Evolutionary conservation across 495 filamentous ascomycete species (phyloP).

Genomic region (Aspergillus carlsbadensis): DNA sequence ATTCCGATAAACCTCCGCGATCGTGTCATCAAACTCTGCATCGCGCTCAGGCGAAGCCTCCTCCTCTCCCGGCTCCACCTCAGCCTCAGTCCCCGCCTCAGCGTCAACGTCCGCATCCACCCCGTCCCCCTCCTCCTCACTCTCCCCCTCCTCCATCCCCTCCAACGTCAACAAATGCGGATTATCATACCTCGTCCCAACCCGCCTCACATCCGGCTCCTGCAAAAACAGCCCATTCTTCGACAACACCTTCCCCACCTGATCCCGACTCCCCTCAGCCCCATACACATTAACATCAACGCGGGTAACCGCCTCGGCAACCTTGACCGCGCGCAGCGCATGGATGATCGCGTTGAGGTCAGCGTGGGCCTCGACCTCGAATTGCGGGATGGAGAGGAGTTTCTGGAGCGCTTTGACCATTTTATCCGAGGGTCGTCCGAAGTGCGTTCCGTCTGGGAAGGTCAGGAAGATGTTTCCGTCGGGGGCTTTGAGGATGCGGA

Average conservation of each 20-base stretch:
- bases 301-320: background rate
- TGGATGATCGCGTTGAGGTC: background rate
- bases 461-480: background rate
- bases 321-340: background rate
- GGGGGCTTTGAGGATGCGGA: background rate
- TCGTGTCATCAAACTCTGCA: slow-evolving; percentile 3
- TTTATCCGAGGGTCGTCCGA: background rate
- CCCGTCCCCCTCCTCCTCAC: background rate
- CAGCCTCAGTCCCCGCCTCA: background rate
- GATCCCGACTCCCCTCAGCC: background rate
- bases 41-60: background rate
- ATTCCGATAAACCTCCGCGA: background rate
- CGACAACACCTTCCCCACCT: background rate
- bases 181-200: background rate
- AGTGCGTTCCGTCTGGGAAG: background rate
- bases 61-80: background rate
- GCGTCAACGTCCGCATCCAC: background rate
- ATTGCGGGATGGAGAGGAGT: background rate
- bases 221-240: background rate
- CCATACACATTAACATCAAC: slow-evolving; percentile 10
- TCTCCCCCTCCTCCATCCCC: background rate
- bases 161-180: slow-evolving; percentile 3
- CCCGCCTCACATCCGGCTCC: background rate
- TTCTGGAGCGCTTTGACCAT: background rate
- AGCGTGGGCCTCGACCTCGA: background rate